These are phyloP conservation scores for Psilocybe azurescens DNA, from an alignment of 768 basidiomycete genomes.

Conservation along the genomic window DNA sequence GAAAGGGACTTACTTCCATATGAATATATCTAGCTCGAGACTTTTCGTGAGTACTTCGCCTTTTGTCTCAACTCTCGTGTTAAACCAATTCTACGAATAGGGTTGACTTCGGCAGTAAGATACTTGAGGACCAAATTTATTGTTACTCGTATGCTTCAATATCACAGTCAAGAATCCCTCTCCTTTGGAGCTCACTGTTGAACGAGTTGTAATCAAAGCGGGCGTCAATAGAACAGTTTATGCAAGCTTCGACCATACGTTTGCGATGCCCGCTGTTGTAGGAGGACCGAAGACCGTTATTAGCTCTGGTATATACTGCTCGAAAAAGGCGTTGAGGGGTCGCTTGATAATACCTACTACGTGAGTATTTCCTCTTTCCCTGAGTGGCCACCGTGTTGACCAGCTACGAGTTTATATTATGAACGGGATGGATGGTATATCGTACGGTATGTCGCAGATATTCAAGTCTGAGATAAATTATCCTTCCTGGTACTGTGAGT, in stretches of 20 bases:
- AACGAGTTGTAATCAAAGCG: slow-evolving; percentile 44
- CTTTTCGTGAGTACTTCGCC: too few relatives aligned
- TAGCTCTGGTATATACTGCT: slow-evolving; percentile 56
- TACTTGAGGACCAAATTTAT: too few relatives aligned
- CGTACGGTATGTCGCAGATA: too few relatives aligned
- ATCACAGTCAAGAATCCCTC: slow-evolving; percentile 43
- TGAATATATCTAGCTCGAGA: too few relatives aligned
- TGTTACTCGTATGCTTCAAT: too few relatives aligned
- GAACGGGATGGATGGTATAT: too few relatives aligned
- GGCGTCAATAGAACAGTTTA: slow-evolving; percentile 57
- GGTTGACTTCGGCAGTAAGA: slow-evolving; percentile 39
- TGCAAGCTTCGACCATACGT: slow-evolving; percentile 63
- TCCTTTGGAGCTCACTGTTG: slow-evolving; percentile 47
- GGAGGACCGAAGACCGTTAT: slow-evolving; percentile 52
- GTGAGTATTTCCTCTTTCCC: too few relatives aligned
- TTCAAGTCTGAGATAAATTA: too few relatives aligned
- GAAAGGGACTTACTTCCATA: not conserved
- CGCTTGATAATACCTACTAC: slow-evolving; percentile 57
- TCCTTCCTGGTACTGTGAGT: too few relatives aligned
- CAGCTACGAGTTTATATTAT: too few relatives aligned
- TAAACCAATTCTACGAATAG: not conserved
- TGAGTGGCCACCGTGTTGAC: too few relatives aligned
- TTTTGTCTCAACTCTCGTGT: too few relatives aligned
- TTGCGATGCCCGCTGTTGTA: slow-evolving; percentile 54
- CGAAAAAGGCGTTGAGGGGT: slow-evolving; percentile 50